These are phyloP conservation scores for Dothiorella sarmentorum DNA, from an alignment of 2,329 filamentous ascomycete species.

Conservation along the genomic window DNA sequence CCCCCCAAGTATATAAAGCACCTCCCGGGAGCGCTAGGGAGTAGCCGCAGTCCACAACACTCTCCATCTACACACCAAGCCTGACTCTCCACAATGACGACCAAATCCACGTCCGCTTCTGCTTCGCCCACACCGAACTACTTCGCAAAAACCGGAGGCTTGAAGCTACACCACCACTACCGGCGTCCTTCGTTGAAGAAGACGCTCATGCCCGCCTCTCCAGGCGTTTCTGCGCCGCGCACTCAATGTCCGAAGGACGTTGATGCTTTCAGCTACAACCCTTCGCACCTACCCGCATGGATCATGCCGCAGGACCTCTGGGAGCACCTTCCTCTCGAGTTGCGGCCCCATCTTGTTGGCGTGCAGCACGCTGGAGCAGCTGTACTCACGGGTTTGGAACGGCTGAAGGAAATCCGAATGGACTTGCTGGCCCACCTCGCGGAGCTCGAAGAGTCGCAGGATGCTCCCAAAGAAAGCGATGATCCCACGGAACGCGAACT, in stretches of 20 bases:
- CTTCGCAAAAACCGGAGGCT: conserved; percentile 6
- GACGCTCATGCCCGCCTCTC: conserved; percentile 1
- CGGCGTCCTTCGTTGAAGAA: conserved; percentile 13
- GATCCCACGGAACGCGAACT: background rate
- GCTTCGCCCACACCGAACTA: background rate
- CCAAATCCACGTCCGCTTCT: background rate
- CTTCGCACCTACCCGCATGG: conserved; percentile 38
- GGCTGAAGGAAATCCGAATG: conserved; percentile 32
- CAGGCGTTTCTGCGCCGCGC: conserved; percentile 24
- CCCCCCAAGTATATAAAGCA: conserved; percentile 1
- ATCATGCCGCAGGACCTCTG: conserved; percentile 37
- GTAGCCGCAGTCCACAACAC: conserved; percentile 1
- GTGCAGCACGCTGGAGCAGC: conserved; percentile 46
- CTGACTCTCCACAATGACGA: conserved; percentile 1
- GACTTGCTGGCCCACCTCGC: conserved; percentile 5
- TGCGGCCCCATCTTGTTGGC: conserved; percentile 33
- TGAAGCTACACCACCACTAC: conserved; percentile 7
- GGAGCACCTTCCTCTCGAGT: conserved; percentile 33
- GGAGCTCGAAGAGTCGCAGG: conserved; percentile 5
- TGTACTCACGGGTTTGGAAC: conserved; percentile 40
- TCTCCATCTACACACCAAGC: background rate
- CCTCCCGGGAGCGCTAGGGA: conserved; percentile 12
- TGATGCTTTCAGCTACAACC: conserved; percentile 38
- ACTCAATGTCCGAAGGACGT: conserved; percentile 33
- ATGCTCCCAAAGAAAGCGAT: background rate